Evolutionary conservation across 2,329 filamentous ascomycete genomes (phyloP).

Genomic region (Knufia petricola): DNA sequence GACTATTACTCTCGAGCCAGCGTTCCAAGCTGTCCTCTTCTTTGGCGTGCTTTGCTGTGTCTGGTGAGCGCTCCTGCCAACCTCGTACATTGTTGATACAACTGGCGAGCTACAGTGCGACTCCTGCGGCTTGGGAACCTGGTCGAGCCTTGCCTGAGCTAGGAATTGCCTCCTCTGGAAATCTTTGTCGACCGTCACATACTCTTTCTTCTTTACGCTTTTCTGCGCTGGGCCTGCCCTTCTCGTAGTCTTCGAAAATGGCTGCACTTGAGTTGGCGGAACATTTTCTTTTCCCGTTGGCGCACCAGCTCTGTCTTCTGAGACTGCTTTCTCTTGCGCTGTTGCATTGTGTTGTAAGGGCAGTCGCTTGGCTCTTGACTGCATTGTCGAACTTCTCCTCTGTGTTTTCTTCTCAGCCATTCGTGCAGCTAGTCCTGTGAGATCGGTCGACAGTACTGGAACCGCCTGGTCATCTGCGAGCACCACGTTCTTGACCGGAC

Average conservation of each 20-base stretch:
- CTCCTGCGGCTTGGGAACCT: background rate
- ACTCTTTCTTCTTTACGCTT: constrained; percentile 15
- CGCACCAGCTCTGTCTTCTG: constrained; percentile 36
- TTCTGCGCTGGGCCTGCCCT: background rate
- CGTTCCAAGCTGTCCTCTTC: constrained; percentile 1
- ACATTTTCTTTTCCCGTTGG: constrained; percentile 55
- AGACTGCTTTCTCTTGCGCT: constrained; percentile 32
- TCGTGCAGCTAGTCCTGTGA: constrained; percentile 28
- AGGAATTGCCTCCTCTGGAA: constrained; percentile 8
- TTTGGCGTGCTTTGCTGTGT: background rate
- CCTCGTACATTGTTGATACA: constrained; percentile 6
- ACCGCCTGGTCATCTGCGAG: constrained; percentile 11
- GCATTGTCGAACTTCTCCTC: constrained; percentile 25
- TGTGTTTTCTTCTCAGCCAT: constrained; percentile 28
- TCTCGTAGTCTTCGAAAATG: background rate
- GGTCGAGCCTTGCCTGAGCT: constrained; percentile 4
- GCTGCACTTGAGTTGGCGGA: constrained; percentile 37
- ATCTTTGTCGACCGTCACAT: background rate
- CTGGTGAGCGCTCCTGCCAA: background rate
- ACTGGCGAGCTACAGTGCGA: background rate
- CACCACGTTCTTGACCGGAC: constrained; percentile 28
- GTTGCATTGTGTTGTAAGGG: constrained; percentile 39
- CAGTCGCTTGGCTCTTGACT: constrained; percentile 39
- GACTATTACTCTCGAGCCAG: background rate
- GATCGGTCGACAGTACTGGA: constrained; percentile 20